A percentile compares a stretch with the other conserved stretches of the same genome.
Conservation (phyloP, 805 yeast genomes). For the Metschnikowia amazonensis region DNA sequence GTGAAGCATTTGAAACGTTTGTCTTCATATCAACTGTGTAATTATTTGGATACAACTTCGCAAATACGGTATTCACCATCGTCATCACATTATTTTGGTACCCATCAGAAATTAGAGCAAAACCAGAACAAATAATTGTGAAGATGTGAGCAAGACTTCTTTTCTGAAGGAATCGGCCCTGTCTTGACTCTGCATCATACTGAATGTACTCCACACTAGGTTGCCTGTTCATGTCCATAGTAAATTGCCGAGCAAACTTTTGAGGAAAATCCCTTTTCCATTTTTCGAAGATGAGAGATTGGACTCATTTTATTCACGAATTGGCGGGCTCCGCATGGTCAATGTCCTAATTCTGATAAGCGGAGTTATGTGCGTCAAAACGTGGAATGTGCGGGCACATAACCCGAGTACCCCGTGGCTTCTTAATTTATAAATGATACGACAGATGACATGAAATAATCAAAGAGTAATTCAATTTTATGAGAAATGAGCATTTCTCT, state of each 20-base stretch:
- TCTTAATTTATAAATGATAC: not conserved
- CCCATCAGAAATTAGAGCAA: conserved; percentile 74
- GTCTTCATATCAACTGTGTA: conserved; percentile 51
- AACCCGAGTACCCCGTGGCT: conserved; percentile 3
- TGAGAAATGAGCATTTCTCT: too few relatives aligned
- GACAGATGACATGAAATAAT: not conserved
- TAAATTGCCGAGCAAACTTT: not conserved
- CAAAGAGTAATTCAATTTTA: too few relatives aligned
- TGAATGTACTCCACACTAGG: conserved; percentile 17
- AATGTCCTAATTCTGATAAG: not conserved
- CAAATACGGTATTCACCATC: conserved; percentile 58
- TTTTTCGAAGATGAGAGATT: not conserved
- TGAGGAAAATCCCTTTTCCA: not conserved
- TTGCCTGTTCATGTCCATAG: conserved; percentile 1
- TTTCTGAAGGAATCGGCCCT: conserved; percentile 24
- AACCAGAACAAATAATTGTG: conserved; percentile 63
- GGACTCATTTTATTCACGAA: not conserved
- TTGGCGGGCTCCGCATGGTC: not conserved
- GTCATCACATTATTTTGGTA: conserved; percentile 74
- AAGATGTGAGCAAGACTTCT: conserved; percentile 27
- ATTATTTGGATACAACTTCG: conserved; percentile 37
- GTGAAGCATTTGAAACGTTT: conserved; percentile 63
- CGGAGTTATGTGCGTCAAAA: conserved; percentile 1
- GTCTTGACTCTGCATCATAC: conserved; percentile 34
- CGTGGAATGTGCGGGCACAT: conserved; percentile 4